Evolutionary conservation across 2,329 filamentous ascomycete genomes (phyloP).

Genomic region (Venturia effusa): DNA sequence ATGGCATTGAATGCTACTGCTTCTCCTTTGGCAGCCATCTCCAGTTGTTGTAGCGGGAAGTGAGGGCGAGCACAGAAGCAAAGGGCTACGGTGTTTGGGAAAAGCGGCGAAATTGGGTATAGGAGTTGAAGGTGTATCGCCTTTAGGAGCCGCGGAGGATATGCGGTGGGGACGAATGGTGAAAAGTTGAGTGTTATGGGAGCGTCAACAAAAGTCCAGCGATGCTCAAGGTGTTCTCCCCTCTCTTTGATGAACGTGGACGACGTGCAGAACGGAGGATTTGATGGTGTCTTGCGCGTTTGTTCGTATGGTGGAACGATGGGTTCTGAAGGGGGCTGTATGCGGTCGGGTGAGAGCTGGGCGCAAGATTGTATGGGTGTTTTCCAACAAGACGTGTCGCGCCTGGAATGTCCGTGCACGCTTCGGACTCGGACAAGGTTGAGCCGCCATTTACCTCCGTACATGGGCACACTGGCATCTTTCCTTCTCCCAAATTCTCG

Average conservation of each 20-base stretch:
- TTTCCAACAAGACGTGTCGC: background rate
- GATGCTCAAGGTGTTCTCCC: background rate
- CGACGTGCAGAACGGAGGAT: background rate
- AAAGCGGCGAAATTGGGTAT: background rate
- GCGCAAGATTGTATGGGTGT: background rate
- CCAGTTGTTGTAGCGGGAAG: background rate
- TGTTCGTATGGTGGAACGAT: background rate
- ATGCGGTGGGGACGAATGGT: background rate
- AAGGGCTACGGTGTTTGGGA: background rate
- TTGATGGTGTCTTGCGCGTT: background rate
- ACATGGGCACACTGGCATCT: no score
- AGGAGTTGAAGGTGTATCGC: background rate
- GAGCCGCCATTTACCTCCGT: background rate
- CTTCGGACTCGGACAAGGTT: no score
- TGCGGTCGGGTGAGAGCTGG: background rate
- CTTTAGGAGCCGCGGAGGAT: background rate
- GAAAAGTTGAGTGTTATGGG: background rate
- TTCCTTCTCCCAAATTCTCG: no score
- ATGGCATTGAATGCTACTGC: slow-evolving; percentile 11
- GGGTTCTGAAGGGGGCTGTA: background rate
- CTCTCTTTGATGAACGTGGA: background rate
- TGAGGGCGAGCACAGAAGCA: background rate
- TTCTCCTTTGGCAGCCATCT: slow-evolving; percentile 5
- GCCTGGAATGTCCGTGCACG: background rate
- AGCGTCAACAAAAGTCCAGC: background rate